Base-by-base conservation (phyloP, 2,329 filamentous ascomycete species). In the Trichoderma brevicompactum region DNA sequence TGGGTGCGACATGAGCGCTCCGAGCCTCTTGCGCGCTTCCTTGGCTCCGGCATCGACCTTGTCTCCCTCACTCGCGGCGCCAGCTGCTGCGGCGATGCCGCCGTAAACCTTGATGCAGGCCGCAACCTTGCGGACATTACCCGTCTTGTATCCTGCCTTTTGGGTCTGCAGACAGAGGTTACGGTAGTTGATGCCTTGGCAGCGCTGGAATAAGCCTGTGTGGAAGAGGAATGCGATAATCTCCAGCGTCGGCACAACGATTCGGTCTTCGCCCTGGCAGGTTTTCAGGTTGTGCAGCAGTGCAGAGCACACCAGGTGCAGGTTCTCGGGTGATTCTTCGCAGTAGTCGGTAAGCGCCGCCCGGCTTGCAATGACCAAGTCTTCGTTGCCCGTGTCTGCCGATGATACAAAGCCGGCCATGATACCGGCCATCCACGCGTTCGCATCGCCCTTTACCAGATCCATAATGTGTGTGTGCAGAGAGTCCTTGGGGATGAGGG, bases 91-190 rank as follows among this genome's bases (percentile, higher is more conserved):
- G 3, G 87, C 86, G 32, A 97, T 78, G 0, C 87, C 87, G 2
- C 88, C 86, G 76, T 97, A 98, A 12, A 95, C 85, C 72, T 89
- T 90, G 67, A 96, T 80, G 23, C 91, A 92, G 0, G 92, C 90
- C 74, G 92, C 86, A 1, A 98, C 82, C 75, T 95, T 94, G 58
- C 89, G 86, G 49, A 97, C 86, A 74, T 92, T 95, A 19, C 89
- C 87, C 1, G 90, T 91, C 78, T 94, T 94, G 80, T 91, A 94
- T 68, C 94, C 91, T 0, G 91, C 85, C 76, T 89, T 92, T 72
- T 96, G 92, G 4, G 90, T 86, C 41, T 87, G 81, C 7, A 88
- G 80, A 66, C 93, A 92, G 3, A 97, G 78, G 7, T 76, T 81
- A 67, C 86, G 86, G 73, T 81, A 74, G 68, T 82, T 78, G 15